A percentile compares a stretch with the other conserved stretches of the same genome.
Conservation (phyloP, 2,329 filamentous ascomycete genomes). For the Clonostachys sp. region DNA sequence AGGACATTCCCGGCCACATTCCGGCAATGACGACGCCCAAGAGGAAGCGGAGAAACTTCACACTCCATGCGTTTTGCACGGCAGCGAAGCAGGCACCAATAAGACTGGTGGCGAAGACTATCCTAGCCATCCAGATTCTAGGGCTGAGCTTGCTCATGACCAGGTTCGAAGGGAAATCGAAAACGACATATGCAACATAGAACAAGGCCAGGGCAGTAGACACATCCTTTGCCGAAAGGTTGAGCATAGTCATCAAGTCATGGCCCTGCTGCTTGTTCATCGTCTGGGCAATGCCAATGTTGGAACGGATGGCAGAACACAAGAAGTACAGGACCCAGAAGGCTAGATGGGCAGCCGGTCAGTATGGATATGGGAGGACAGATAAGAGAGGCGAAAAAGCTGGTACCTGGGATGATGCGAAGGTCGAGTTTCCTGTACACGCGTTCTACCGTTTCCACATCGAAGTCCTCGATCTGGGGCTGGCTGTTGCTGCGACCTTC, state of each 20-base stretch:
- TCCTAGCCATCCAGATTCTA: constrained; percentile 86
- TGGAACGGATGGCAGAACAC: constrained; percentile 86
- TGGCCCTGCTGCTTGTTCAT: constrained; percentile 74
- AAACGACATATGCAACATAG: constrained; percentile 88
- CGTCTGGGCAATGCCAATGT: constrained; percentile 89
- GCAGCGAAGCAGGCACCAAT: constrained; percentile 82
- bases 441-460: background rate
- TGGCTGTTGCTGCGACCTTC: background rate
- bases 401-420: constrained; percentile 53
- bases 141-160: constrained; percentile 83
- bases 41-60: constrained; percentile 82
- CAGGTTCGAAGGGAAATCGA: constrained; percentile 84
- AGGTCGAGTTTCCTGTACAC: constrained; percentile 44
- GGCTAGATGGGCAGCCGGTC: constrained; percentile 34
- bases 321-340: constrained; percentile 92
- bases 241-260: constrained; percentile 68
- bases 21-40: constrained; percentile 85
- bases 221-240: constrained; percentile 69
- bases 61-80: constrained; percentile 76
- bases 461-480: constrained; percentile 27
- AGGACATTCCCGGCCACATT: constrained; percentile 95
- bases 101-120: constrained; percentile 81
- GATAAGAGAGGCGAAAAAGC: background rate
- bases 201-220: constrained; percentile 84
- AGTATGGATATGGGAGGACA: constrained; percentile 1